Evolutionary conservation across 495 filamentous ascomycete genomes (phyloP).

Genomic region (Trichoderma reesei): DNA sequence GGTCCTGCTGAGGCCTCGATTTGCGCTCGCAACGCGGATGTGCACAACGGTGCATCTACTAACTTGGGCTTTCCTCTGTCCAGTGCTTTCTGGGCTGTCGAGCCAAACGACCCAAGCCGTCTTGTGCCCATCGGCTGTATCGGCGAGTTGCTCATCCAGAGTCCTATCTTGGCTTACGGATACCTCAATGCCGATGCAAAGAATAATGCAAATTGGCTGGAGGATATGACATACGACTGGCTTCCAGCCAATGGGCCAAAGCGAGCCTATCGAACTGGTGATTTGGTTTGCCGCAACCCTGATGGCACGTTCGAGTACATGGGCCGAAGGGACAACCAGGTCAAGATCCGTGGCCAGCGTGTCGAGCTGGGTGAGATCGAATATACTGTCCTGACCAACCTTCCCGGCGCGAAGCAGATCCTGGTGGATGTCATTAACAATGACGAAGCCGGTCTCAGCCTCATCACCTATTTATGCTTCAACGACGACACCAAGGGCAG

Average conservation of each 20-base stretch:
- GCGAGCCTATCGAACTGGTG: conserved; percentile 37
- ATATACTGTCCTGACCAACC: conserved; percentile 16
- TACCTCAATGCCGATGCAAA: conserved; percentile 13
- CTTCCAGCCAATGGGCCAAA: conserved; percentile 26
- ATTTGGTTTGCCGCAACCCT: conserved; percentile 14
- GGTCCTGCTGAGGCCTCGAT: conserved; percentile 11
- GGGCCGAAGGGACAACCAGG: conserved; percentile 22
- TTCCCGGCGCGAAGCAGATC: conserved; percentile 14
- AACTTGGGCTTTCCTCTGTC: conserved; percentile 27
- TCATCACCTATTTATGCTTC: conserved; percentile 29
- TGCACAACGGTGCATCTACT: conserved; percentile 8
- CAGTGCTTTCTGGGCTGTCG: conserved; percentile 35
- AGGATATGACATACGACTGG: conserved; percentile 29
- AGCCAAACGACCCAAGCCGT: conserved; percentile 36
- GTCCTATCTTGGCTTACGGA: conserved; percentile 29
- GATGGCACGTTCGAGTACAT: conserved; percentile 16
- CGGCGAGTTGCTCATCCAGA: conserved; percentile 39
- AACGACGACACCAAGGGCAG: conserved; percentile 15
- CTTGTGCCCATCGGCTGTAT: conserved; percentile 36
- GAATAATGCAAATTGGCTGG: not conserved
- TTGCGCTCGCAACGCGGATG: conserved; percentile 17
- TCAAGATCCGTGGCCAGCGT: conserved; percentile 32
- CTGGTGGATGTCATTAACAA: conserved; percentile 13
- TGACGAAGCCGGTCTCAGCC: conserved; percentile 18
- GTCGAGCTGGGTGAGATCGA: conserved; percentile 33